phyloP scores from a whole-genome alignment of 176 grass and related monocot species.

The Secale cereale region DNA sequence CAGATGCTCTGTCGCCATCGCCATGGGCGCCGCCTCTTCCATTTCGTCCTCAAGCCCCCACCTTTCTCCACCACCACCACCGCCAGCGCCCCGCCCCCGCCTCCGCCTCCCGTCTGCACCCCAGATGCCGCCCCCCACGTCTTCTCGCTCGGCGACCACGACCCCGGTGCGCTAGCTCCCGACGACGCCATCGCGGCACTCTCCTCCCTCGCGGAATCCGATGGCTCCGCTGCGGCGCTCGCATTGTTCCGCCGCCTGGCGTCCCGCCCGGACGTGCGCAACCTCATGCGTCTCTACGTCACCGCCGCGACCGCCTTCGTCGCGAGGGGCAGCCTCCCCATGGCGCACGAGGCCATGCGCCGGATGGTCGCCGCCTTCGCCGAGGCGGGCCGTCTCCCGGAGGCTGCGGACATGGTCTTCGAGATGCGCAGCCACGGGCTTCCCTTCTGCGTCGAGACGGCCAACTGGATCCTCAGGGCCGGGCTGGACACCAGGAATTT shows the following conservation, averaged over 20 bases:
- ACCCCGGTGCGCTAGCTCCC: conserved; percentile 9
- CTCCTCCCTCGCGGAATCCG: conserved; percentile 41
- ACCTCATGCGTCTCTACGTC: conserved; percentile 78
- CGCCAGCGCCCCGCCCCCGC: neutral
- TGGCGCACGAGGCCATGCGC: conserved; percentile 84
- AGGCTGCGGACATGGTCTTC: conserved; percentile 70
- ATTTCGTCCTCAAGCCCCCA: neutral
- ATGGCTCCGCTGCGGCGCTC: conserved; percentile 66
- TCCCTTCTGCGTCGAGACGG: conserved; percentile 58
- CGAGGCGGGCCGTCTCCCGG: conserved; percentile 52
- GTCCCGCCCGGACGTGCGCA: conserved; percentile 34
- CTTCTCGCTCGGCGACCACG: neutral
- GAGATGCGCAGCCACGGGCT: conserved; percentile 88
- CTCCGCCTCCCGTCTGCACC: neutral
- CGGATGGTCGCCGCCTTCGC: conserved; percentile 54
- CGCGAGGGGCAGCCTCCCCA: conserved; percentile 49
- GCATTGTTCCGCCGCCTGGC: conserved; percentile 59
- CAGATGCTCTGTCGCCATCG: conserved; percentile 17
- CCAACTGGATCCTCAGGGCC: conserved; percentile 59
- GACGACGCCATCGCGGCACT: conserved; percentile 59
- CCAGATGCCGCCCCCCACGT: neutral
- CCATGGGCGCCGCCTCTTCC: conserved; percentile 34
- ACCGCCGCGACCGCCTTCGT: conserved; percentile 61
- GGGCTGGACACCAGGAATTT: conserved; percentile 38
- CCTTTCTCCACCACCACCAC: conserved; percentile 24